Conservation (phyloP, 345 rosid species). For the Arabidopsis suecica region DNA sequence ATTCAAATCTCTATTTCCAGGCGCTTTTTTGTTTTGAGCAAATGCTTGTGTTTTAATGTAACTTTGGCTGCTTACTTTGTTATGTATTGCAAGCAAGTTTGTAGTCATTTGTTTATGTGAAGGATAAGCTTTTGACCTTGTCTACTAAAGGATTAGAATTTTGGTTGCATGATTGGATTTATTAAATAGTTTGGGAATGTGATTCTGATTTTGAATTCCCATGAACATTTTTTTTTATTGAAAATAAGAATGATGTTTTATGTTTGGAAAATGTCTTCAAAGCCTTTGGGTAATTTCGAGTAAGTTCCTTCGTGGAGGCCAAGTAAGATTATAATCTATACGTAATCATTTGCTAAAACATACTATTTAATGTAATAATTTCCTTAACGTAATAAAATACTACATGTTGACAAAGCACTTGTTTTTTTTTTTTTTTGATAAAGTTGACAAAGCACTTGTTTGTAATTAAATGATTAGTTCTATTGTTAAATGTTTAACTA, state of each 20-base stretch:
- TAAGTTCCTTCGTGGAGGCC: constrained; percentile 20
- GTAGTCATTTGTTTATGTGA: constrained; percentile 17
- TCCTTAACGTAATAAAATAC: neutral
- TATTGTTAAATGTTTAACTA: constrained; percentile 5
- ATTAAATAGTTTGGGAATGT: neutral
- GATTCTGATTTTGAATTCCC: constrained; percentile 16
- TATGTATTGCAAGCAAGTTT: constrained; percentile 7
- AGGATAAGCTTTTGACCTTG: constrained; percentile 26
- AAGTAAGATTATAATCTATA: constrained; percentile 2
- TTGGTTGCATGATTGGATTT: neutral
- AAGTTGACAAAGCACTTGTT: neutral
- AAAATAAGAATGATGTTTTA: neutral
- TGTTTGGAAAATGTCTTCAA: neutral
- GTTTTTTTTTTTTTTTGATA: neutral
- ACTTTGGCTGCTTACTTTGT: constrained; percentile 10
- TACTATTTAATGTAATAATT: neutral
- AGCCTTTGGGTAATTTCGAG: constrained; percentile 2
- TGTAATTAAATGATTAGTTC: neutral
- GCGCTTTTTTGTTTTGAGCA: constrained; percentile 15
- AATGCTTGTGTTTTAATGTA: constrained; percentile 22
- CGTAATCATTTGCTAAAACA: neutral
- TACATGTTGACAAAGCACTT: neutral
- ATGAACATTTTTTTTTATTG: neutral
- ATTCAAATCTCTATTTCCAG: constrained; percentile 16
- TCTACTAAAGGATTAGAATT: constrained; percentile 7